Evolutionary conservation across 441 rosid species (phyloP).

Genomic region (Hura crepitans): DNA sequence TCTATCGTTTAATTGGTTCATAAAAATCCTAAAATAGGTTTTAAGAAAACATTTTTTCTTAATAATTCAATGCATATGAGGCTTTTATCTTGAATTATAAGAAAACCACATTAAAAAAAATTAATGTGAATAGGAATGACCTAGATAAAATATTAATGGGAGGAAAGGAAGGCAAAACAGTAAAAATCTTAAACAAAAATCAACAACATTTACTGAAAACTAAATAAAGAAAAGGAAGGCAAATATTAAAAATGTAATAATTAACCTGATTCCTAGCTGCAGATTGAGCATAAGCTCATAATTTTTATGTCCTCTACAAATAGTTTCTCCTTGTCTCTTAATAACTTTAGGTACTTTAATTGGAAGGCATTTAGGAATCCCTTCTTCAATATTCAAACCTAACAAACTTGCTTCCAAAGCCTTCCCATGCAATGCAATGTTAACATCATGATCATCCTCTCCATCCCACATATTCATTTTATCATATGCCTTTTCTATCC

Average conservation of each 20-base stretch:
- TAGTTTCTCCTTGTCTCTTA: constrained; percentile 77
- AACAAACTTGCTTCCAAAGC: constrained; percentile 35
- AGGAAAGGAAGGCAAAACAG: too few species aligned
- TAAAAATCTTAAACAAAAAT: too few species aligned
- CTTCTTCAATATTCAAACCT: constrained; percentile 28
- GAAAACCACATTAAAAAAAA: too few species aligned
- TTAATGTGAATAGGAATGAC: too few species aligned
- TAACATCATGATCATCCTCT: constrained; percentile 26
- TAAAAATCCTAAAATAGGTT: too few species aligned
- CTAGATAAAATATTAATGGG: too few species aligned
- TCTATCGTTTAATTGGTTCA: too few species aligned
- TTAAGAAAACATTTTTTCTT: too few species aligned
- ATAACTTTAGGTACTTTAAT: constrained; percentile 42
- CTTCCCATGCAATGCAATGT: constrained; percentile 22
- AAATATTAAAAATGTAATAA: neutral
- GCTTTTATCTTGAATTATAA: too few species aligned
- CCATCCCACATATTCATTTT: constrained; percentile 56
- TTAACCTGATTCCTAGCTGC: constrained; percentile 85
- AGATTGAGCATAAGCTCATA: constrained; percentile 95
- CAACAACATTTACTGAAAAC: too few species aligned
- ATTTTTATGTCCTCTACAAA: constrained; percentile 85
- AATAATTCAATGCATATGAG: too few species aligned
- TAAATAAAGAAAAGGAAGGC: too few species aligned
- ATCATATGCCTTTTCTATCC: constrained; percentile 49
- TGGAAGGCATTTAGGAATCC: constrained; percentile 27